Conservation (phyloP, 306 rosid species). For the Malus orientalis region DNA sequence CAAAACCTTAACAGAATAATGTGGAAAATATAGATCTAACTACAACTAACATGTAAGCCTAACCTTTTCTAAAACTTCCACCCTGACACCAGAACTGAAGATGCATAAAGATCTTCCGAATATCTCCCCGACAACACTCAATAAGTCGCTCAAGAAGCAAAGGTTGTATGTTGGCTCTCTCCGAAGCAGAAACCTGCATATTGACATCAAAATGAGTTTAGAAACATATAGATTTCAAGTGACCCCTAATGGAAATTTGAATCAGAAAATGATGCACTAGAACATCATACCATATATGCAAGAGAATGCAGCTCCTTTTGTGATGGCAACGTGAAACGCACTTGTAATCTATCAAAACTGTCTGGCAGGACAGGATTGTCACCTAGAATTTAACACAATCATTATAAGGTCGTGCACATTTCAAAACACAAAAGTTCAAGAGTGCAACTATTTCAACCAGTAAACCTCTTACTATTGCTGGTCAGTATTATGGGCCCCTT, state of each 20-base stretch:
- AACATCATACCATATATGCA: conserved; percentile 53
- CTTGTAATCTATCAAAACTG: conserved; percentile 38
- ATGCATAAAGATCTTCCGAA: conserved; percentile 70
- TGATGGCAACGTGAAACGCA: conserved; percentile 57
- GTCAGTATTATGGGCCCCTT: conserved; percentile 88
- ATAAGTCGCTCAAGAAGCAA: conserved; percentile 50
- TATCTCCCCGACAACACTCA: conserved; percentile 53
- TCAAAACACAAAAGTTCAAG: conserved; percentile 14
- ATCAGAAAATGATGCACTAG: background rate
- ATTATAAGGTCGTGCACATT: background rate
- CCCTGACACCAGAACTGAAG: conserved; percentile 96
- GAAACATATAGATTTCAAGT: conserved; percentile 7
- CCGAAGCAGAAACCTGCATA: conserved; percentile 68
- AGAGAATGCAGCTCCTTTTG: conserved; percentile 56
- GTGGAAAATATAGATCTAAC: background rate
- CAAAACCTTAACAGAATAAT: background rate
- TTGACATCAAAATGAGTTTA: conserved; percentile 13
- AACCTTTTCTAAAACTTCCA: conserved; percentile 45
- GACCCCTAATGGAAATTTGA: background rate
- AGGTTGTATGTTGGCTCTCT: conserved; percentile 44
- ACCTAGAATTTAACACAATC: conserved; percentile 45
- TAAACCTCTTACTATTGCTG: conserved; percentile 75
- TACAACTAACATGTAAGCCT: background rate
- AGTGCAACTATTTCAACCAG: conserved; percentile 8
- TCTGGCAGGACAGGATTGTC: conserved; percentile 50